A percentile compares a stretch with the other conserved stretches of the same genome.
These are phyloP conservation scores for Termitomyces titanicus DNA, from an alignment of 768 basidiomycete genomes.

Conservation along the genomic window DNA sequence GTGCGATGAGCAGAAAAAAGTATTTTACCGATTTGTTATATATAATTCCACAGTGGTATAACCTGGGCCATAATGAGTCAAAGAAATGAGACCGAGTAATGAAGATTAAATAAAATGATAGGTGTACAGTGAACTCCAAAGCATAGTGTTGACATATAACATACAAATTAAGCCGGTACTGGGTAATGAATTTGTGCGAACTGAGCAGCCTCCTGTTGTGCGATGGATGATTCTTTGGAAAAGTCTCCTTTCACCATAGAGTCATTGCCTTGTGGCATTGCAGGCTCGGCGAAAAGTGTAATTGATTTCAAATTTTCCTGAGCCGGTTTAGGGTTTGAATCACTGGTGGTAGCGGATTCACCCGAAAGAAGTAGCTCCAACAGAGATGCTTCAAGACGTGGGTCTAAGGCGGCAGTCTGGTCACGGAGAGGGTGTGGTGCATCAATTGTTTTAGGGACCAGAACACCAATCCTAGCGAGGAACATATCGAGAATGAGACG, in stretches of 20 bases:
- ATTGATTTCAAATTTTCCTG: conserved; percentile 7
- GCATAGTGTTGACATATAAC: neutral
- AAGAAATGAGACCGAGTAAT: neutral
- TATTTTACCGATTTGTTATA: conserved; percentile 4
- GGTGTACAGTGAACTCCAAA: neutral
- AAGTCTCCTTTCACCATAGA: neutral
- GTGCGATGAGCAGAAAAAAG: conserved; percentile 42
- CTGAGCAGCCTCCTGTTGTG: neutral
- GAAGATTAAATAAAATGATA: neutral
- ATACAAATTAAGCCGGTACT: conserved; percentile 1
- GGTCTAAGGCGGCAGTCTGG: conserved; percentile 19
- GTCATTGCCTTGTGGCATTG: neutral
- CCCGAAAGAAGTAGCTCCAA: conserved; percentile 45
- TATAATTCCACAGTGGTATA: conserved; percentile 9
- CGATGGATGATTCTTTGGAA: neutral
- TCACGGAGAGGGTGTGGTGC: conserved; percentile 26
- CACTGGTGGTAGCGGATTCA: conserved; percentile 3
- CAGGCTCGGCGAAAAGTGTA: neutral
- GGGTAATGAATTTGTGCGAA: conserved; percentile 6
- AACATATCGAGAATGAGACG: conserved; percentile 83
- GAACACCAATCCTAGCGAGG: conserved; percentile 56
- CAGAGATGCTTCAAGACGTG: conserved; percentile 42
- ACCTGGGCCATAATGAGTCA: neutral
- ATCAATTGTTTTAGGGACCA: conserved; percentile 27
- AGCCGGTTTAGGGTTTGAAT: conserved; percentile 6